These are phyloP conservation scores for Lentinus tigrinus DNA, from an alignment of 768 basidiomycete species.

Conservation along the genomic window DNA sequence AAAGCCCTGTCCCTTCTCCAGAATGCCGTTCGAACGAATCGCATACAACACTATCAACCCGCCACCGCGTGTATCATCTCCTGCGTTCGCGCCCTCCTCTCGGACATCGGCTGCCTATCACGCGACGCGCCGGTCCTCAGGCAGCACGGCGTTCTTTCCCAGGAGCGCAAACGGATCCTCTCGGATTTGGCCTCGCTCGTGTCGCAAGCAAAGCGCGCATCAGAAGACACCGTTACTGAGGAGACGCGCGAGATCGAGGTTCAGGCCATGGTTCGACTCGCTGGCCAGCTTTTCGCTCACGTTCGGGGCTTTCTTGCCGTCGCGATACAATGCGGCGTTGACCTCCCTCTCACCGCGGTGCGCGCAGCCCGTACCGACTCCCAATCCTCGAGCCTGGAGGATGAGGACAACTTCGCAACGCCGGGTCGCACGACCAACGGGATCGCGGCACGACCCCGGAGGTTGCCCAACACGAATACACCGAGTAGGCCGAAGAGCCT, in stretches of 20 bases:
- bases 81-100: slow-evolving; percentile 84
- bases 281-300: slow-evolving; percentile 77
- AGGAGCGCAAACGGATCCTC: slow-evolving; percentile 81
- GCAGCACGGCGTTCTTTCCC: slow-evolving; percentile 61
- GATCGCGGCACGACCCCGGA: slow-evolving; percentile 11
- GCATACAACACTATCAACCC: slow-evolving; percentile 85
- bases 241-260: slow-evolving; percentile 58
- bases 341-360: slow-evolving; percentile 42
- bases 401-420: slow-evolving; percentile 9
- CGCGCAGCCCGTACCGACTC: slow-evolving; percentile 24
- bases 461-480: slow-evolving; percentile 8
- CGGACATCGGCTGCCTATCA: slow-evolving; percentile 78
- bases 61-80: slow-evolving; percentile 94
- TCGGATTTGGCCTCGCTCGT: slow-evolving; percentile 81
- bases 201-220: slow-evolving; percentile 70
- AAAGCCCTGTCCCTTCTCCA: slow-evolving; percentile 86
- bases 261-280: slow-evolving; percentile 76
- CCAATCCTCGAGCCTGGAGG: slow-evolving; percentile 33
- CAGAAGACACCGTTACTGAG: slow-evolving; percentile 44
- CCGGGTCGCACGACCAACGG: slow-evolving; percentile 17
- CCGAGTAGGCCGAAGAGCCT: slow-evolving; percentile 51
- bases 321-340: slow-evolving; percentile 72
- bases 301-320: slow-evolving; percentile 79
- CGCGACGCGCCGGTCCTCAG: slow-evolving; percentile 77
- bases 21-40: slow-evolving; percentile 76